Base-by-base conservation (phyloP, 2,329 filamentous ascomycete species). In the Ramularia endophylla region DNA sequence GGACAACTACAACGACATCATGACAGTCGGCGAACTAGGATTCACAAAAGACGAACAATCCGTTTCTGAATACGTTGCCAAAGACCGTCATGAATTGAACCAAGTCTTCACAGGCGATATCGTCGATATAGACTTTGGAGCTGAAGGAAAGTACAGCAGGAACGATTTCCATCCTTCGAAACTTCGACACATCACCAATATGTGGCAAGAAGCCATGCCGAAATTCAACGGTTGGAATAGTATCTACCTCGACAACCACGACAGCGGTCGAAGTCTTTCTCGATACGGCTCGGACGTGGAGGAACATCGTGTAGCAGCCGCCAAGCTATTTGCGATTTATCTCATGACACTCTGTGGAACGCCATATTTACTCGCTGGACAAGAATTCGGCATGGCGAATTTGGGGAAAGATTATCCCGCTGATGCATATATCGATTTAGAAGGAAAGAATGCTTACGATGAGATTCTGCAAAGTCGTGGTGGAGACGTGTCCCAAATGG, bases 51-150 rank as follows among this genome's bases (percentile, higher is more conserved):
- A 69, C 71, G 9, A 25, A 27, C 30, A 36, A 12, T 36, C 38
- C 7, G 45, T 45, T 12, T 38, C 38, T 16, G 30, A 66, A 13
- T 68, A 67, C 4, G 78, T 84, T 2, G 69, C 69, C 4, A 70
- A 67, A 27, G 18, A 46, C 18, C 68, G 76, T 8, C 68, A 71
- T 25, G 79, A 85, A 56, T 61, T 84, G 36, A 80, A 76, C 57
- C 84, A 85, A 78, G 80, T 85, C 37, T 84, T 85, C 61, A 75
- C 82, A 51, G 85, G 85, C 56, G 80, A 85, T 41, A 66, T 77
- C n/a, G 67, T 76, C 46, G 66, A 72, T 28, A 51, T 76, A 25
- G 73, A 76, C 22, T 42, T 46, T 42, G 61, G 75, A 13, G 70
- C 75, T 3, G 42, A 42, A 1, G 59, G 41, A 20, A 53, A 34